phyloP scores from a whole-genome alignment of 768 basidiomycete species.

The Leccinum longicurvipes region DNA sequence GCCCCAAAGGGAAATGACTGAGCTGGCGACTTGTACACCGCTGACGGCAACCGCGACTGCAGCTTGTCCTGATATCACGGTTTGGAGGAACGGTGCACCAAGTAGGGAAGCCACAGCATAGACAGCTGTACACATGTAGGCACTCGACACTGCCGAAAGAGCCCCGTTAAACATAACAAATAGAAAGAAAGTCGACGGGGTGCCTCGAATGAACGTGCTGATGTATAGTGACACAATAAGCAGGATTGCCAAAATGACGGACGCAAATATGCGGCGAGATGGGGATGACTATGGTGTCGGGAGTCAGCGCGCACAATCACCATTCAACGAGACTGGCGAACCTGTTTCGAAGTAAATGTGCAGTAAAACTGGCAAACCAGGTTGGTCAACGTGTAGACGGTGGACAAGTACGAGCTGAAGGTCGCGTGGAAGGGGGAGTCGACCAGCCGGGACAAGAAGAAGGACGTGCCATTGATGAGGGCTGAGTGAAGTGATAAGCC shows the following conservation, averaged over 20 bases:
- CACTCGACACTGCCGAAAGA: constrained; percentile 58
- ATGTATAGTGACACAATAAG: constrained; percentile 61
- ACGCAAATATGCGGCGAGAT: constrained; percentile 51
- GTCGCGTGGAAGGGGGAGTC: constrained; percentile 54
- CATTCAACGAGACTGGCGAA: constrained; percentile 29
- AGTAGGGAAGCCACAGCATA: constrained; percentile 81
- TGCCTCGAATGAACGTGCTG: constrained; percentile 57
- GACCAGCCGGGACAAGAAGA: constrained; percentile 68
- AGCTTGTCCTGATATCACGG: constrained; percentile 83
- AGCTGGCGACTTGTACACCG: constrained; percentile 67
- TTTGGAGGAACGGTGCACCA: constrained; percentile 69
- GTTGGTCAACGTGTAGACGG: constrained; percentile 60
- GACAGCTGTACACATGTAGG: constrained; percentile 75
- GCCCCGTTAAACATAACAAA: constrained; percentile 64
- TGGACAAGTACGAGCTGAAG: constrained; percentile 66
- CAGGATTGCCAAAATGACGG: constrained; percentile 49
- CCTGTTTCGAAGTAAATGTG: constrained; percentile 65
- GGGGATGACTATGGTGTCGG: constrained; percentile 48
- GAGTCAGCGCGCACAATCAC: constrained; percentile 3
- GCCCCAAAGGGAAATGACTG: constrained; percentile 54
- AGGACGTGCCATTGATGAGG: constrained; percentile 82
- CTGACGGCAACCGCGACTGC: constrained; percentile 83
- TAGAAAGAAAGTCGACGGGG: constrained; percentile 56
- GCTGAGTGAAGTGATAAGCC: constrained; percentile 41
- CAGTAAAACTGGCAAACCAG: constrained; percentile 73